phyloP scores from a whole-genome alignment of 1,139 yeast genomes.

The Taphrina pruni region DNA sequence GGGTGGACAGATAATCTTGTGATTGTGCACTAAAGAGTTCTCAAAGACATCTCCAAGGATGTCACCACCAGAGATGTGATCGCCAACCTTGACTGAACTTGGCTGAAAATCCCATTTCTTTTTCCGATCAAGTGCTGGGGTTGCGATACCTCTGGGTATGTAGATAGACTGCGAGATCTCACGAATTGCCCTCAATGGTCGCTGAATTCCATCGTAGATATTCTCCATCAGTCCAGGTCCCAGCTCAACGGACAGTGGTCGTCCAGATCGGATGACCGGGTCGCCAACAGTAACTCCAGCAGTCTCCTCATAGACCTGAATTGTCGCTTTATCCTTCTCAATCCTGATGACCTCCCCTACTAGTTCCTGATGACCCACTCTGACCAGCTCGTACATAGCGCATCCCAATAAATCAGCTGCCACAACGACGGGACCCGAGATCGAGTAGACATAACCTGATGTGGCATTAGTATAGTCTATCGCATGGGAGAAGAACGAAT shows the following conservation, averaged over 20 bases:
- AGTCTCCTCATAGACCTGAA: slow-evolving; percentile 98
- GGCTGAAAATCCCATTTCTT: slow-evolving; percentile 87
- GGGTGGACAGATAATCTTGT: slow-evolving; percentile 93
- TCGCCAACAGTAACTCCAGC: slow-evolving; percentile 98
- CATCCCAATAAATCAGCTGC: slow-evolving; percentile 99
- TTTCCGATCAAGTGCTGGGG: slow-evolving; percentile 87
- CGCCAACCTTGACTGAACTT: slow-evolving; percentile 75
- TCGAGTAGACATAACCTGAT: slow-evolving; percentile 40
- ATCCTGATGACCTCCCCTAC: slow-evolving; percentile 99
- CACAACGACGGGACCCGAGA: slow-evolving; percentile 65
- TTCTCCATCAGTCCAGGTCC: slow-evolving; percentile 99
- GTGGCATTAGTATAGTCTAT: neutral
- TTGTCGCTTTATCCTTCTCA: slow-evolving; percentile 93
- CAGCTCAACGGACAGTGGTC: slow-evolving; percentile 94
- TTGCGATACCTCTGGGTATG: slow-evolving; percentile 98
- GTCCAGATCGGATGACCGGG: slow-evolving; percentile 96
- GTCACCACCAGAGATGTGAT: slow-evolving; percentile 98
- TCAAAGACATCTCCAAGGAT: slow-evolving; percentile 92
- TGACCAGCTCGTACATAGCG: slow-evolving; percentile 92
- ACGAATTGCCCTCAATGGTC: slow-evolving; percentile 92
- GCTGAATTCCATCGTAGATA: slow-evolving; percentile 98
- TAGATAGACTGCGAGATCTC: slow-evolving; percentile 87
- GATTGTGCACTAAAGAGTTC: slow-evolving; percentile 88
- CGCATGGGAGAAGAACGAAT: neutral
- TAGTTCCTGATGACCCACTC: slow-evolving; percentile 91